Conservation (phyloP, 1,284 basidiomycete species). For the Meira miltonrushii region DNA sequence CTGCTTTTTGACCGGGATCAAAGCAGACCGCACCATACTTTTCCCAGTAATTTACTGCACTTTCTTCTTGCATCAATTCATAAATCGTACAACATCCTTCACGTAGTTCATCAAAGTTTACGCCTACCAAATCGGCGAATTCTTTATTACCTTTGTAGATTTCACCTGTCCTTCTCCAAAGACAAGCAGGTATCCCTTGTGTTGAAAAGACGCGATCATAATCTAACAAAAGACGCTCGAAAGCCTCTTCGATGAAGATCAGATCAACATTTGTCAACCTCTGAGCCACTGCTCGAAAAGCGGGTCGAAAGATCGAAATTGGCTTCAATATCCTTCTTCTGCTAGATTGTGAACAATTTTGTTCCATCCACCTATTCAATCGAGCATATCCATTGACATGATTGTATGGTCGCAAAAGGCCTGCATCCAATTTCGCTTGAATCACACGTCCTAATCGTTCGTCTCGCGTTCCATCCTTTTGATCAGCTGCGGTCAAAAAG, state of each 20-base stretch:
- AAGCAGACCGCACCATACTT: constrained; percentile 60
- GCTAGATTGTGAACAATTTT: constrained; percentile 61
- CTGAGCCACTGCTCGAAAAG: constrained; percentile 75
- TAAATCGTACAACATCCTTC: constrained; percentile 92
- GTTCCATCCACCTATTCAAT: constrained; percentile 74
- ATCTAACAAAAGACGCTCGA: constrained; percentile 87
- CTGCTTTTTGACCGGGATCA: constrained; percentile 72
- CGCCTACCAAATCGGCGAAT: constrained; percentile 79
- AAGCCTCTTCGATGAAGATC: constrained; percentile 80
- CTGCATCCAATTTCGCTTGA: constrained; percentile 93
- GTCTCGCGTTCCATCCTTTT: constrained; percentile 81
- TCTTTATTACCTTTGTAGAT: constrained; percentile 94
- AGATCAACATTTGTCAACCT: constrained; percentile 87
- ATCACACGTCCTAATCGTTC: constrained; percentile 88
- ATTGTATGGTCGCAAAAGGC: constrained; percentile 88
- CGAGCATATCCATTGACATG: constrained; percentile 62
- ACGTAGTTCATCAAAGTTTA: constrained; percentile 73
- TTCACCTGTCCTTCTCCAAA: constrained; percentile 94
- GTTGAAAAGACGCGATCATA: constrained; percentile 81
- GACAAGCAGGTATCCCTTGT: constrained; percentile 83
- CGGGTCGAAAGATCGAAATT: constrained; percentile 81
- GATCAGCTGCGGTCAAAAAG: constrained; percentile 89
- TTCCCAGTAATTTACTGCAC: constrained; percentile 94
- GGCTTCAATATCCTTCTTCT: constrained; percentile 84
- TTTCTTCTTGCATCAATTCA: constrained; percentile 70